Evolutionary conservation across 176 grass and related monocot species (phyloP), one percentile per base, ranked within the genome.

Genomic region (Aechmea fasciata): DNA sequence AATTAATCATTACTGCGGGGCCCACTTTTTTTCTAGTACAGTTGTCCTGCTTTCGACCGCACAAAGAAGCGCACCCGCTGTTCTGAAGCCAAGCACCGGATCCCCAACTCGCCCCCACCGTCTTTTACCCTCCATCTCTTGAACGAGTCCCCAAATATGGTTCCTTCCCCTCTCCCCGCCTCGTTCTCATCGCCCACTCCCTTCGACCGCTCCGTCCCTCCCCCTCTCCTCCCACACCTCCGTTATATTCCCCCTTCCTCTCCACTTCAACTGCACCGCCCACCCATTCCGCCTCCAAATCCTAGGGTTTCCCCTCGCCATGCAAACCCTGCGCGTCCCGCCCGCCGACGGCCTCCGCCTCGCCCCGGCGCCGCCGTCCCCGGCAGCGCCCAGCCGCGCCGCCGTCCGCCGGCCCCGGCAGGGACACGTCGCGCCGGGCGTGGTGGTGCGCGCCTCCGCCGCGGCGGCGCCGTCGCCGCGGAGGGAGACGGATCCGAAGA

Each of bases 401-500:
- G 68, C 11, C 51, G 2, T 0, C 78, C 33, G 5, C 33, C 5
- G 33, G 33, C 33, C 4, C 33, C 33, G 33, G 3, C 33, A 41
- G 33, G 7, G 4, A 41, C 6, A 41, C 33, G 33, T 5, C 6
- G 4, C 33, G 33, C 33, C 33, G 4, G 33, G 61, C 52, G 47
- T 57, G 66, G 52, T 66, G 49, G 71, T 82, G 15, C 80, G 75
- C 23, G 83, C 84, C 14, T 74, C 82, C 1, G 63, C 77, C 4
- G 18, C 50, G 2, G 48, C 72, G 2, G 71, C 77, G n/a, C 62
- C 51, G 19, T 51, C 82, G 0, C 83, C 85, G n/a, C 26, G 69
- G 51, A 78, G 93, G 48, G 89, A 96, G 89, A 81, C 76, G 74
- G 89, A 96, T 81, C 92, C 83, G 22, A 96, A 81, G 79, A 99